These are phyloP conservation scores for Alternaria sp. DNA, from an alignment of 2,329 filamentous ascomycete species.

Conservation along the genomic window DNA sequence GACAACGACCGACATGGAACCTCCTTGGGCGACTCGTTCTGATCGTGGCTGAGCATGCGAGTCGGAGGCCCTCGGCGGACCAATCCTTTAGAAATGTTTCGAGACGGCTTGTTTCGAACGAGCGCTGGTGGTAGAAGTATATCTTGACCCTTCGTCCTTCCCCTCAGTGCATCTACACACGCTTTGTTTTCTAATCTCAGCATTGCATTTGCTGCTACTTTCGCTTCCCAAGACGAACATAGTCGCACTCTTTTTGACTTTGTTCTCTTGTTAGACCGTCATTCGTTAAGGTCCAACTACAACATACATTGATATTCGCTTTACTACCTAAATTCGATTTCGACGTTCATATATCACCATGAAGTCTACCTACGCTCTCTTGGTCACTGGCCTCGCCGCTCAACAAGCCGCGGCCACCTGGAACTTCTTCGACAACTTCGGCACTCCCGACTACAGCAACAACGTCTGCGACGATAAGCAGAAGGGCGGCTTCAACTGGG, in stretches of 20 bases:
- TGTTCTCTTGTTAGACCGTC: conserved; percentile 18
- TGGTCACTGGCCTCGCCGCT: conserved; percentile 55
- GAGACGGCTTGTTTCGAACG: conserved; percentile 31
- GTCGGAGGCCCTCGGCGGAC: conserved; percentile 16
- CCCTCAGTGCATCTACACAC: conserved; percentile 11
- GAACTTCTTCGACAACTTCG: conserved; percentile 62
- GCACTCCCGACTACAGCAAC: conserved; percentile 73
- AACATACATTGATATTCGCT: conserved; percentile 16
- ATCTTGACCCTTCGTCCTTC: conserved; percentile 31
- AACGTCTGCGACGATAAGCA: conserved; percentile 79
- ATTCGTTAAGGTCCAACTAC: conserved; percentile 28
- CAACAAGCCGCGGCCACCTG: conserved; percentile 58
- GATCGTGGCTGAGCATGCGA: conserved; percentile 37
- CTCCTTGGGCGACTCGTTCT: conserved; percentile 11
- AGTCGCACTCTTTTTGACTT: conserved; percentile 33
- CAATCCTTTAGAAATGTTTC: conserved; percentile 30
- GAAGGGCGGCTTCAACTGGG: conserved; percentile 74
- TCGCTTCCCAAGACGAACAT: conserved; percentile 33
- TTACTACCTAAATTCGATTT: conserved; percentile 32
- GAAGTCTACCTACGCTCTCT: conserved; percentile 52
- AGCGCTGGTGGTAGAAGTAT: conserved; percentile 28
- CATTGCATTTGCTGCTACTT: conserved; percentile 17
- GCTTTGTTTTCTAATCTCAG: conserved; percentile 24
- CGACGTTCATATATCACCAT: conserved; percentile 42
- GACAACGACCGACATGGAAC: conserved; percentile 35